phyloP scores from a whole-genome alignment of 768 basidiomycete genomes.

The Albatrellus ellisii region DNA sequence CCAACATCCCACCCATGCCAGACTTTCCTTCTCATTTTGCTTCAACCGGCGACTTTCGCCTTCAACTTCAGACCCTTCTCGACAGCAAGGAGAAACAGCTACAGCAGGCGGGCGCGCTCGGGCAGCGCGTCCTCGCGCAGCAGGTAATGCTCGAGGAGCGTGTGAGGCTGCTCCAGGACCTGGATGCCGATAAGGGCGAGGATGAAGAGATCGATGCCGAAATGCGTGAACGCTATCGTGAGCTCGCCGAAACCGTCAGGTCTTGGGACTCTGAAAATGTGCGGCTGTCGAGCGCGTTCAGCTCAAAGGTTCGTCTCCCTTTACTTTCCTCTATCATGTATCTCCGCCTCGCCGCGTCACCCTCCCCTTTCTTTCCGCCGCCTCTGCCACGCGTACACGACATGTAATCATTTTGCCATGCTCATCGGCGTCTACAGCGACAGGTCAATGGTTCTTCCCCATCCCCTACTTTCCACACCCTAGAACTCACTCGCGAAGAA shows the following conservation, averaged over 20 bases:
- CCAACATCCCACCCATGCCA: constrained; percentile 11
- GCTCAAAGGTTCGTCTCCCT: constrained; percentile 37
- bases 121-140: constrained; percentile 87
- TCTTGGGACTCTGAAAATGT: constrained; percentile 74
- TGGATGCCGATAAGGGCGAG: constrained; percentile 49
- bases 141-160: constrained; percentile 88
- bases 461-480: constrained; percentile 7
- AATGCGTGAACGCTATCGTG: constrained; percentile 60
- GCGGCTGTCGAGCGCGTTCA: constrained; percentile 58
- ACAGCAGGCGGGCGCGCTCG: constrained; percentile 81
- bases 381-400: constrained; percentile 1
- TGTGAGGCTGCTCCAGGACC: constrained; percentile 68
- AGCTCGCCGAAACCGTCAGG: constrained; percentile 62
- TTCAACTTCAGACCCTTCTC: constrained; percentile 44
- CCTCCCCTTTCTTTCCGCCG: no score
- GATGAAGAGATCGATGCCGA: constrained; percentile 53
- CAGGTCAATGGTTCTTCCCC: constrained; percentile 21
- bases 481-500: constrained; percentile 45
- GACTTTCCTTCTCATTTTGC: constrained; percentile 10
- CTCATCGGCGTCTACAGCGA: constrained; percentile 1
- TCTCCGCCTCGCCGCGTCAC: constrained; percentile 14
- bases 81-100: constrained; percentile 89
- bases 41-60: constrained; percentile 20
- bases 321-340: constrained; percentile 2
- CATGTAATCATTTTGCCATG: no score